Evolutionary conservation across 1,139 yeast genomes (phyloP).

Genomic region (Protomyces lactucae-debilis): DNA sequence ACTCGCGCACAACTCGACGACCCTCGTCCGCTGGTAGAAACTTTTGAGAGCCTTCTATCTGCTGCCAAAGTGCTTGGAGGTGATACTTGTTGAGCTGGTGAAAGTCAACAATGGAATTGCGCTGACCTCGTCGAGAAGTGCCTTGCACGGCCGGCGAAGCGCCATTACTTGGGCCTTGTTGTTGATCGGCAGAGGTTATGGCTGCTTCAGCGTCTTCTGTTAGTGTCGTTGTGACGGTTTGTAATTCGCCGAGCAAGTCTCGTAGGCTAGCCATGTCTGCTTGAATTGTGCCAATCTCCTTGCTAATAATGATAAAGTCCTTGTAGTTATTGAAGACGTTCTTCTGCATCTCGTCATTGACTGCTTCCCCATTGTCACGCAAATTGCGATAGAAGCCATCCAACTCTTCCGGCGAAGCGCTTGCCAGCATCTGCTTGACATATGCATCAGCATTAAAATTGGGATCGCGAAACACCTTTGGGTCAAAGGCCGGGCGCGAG

Average conservation of each 20-base stretch:
- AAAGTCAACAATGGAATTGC: conserved; percentile 65
- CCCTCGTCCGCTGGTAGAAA: conserved; percentile 72
- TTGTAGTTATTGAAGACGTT: conserved; percentile 30
- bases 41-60: conserved; percentile 87
- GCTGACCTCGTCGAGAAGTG: conserved; percentile 9
- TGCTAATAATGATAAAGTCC: conserved; percentile 30
- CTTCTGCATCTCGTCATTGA: conserved; percentile 28
- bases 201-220: conserved; percentile 20
- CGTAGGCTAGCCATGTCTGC: conserved; percentile 28
- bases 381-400: conserved; percentile 25
- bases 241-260: conserved; percentile 19
- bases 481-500: conserved; percentile 12
- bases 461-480: conserved; percentile 23
- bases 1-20: conserved; percentile 73
- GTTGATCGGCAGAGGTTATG: background rate
- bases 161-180: background rate
- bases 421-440: conserved; percentile 20
- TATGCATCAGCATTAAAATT: conserved; percentile 27
- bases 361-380: conserved; percentile 16
- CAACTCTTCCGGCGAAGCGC: conserved; percentile 30
- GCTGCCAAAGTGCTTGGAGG: conserved; percentile 64
- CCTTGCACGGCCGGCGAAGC: background rate
- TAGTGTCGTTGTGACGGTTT: conserved; percentile 16
- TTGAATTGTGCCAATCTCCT: conserved; percentile 28
- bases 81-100: conserved; percentile 80